Percentiles rank a stretch among this genome's conserved stretches.
These are phyloP conservation scores for Houttuynia cordata DNA, from an alignment of 164 flowering plant genomes.

Conservation along the genomic window DNA sequence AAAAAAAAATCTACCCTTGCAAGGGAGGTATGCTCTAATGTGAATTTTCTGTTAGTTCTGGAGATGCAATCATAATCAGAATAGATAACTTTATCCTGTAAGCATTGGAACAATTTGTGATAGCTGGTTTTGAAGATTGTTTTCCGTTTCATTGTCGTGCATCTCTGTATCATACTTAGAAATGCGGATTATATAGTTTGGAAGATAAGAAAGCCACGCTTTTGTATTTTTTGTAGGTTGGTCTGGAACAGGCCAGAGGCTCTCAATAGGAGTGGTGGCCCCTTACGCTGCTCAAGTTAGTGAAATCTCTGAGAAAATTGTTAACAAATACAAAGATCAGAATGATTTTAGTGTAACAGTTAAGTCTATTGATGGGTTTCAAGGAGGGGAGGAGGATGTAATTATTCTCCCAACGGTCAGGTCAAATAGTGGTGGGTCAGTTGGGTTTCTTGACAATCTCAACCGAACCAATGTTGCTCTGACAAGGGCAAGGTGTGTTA, in stretches of 20 bases:
- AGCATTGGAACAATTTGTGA: too few relatives aligned
- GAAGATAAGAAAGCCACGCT: background rate
- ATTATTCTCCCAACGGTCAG: conserved; percentile 48
- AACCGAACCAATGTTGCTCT: conserved; percentile 54
- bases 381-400: conserved; percentile 55
- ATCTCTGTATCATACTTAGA: too few relatives aligned
- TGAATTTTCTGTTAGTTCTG: too few relatives aligned
- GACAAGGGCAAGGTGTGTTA: conserved; percentile 51
- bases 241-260: conserved; percentile 17
- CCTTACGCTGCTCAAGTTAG: conserved; percentile 54
- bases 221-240: conserved; percentile 31
- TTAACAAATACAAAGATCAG: conserved; percentile 17
- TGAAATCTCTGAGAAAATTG: conserved; percentile 26
- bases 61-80: too few relatives aligned
- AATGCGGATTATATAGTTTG: too few relatives aligned
- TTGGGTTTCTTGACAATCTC: conserved; percentile 36
- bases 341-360: conserved; percentile 29
- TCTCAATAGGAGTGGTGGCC: conserved; percentile 58
- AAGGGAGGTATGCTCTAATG: too few relatives aligned
- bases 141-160: too few relatives aligned
- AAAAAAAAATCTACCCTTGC: too few relatives aligned
- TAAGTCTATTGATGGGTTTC: conserved; percentile 47
- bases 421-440: conserved; percentile 27
- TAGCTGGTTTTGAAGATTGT: too few relatives aligned
- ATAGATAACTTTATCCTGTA: too few relatives aligned